phyloP scores from a whole-genome alignment of 2,329 filamentous ascomycete species.

The Alternaria sp. region DNA sequence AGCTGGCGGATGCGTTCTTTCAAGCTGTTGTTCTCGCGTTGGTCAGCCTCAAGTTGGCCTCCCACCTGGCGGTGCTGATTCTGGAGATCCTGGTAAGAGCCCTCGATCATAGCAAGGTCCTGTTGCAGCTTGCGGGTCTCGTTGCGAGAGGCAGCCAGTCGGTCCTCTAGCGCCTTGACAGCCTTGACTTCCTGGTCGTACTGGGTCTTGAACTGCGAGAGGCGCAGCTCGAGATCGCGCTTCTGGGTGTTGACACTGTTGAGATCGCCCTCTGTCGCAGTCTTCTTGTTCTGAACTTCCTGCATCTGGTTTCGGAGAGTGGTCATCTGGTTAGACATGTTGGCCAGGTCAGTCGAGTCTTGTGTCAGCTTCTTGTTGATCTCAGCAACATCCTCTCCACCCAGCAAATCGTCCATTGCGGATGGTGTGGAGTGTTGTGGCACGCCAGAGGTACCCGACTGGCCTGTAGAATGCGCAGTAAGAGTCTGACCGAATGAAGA shows the following conservation, averaged over 20 bases:
- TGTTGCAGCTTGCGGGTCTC: conserved; percentile 85
- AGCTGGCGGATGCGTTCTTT: conserved; percentile 87
- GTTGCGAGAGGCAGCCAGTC: conserved; percentile 74
- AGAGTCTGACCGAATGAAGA: conserved; percentile 90
- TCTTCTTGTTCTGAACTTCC: conserved; percentile 83
- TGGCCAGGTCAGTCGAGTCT: conserved; percentile 91
- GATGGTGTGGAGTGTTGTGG: conserved; percentile 52
- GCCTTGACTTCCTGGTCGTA: conserved; percentile 95
- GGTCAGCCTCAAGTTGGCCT: conserved; percentile 79
- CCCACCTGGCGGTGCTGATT: conserved; percentile 79
- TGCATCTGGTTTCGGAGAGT: conserved; percentile 93
- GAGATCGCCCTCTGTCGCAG: conserved; percentile 79
- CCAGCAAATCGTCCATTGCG: conserved; percentile 79
- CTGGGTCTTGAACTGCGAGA: conserved; percentile 82
- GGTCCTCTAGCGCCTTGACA: conserved; percentile 83
- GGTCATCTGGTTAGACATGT: conserved; percentile 93
- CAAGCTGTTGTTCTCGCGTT: conserved; percentile 82
- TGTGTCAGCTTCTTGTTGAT: conserved; percentile 85
- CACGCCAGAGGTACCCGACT: conserved; percentile 56
- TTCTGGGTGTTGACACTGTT: conserved; percentile 85
- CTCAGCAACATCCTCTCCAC: conserved; percentile 83
- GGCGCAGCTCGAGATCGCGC: conserved; percentile 86
- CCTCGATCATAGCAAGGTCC: conserved; percentile 84
- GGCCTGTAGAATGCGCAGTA: conserved; percentile 77
- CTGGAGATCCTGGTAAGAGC: conserved; percentile 79